Percentiles rank a stretch among this genome's conserved stretches.
phyloP scores from a whole-genome alignment of 2,329 filamentous ascomycete species.

The Fusarium multiceps region DNA sequence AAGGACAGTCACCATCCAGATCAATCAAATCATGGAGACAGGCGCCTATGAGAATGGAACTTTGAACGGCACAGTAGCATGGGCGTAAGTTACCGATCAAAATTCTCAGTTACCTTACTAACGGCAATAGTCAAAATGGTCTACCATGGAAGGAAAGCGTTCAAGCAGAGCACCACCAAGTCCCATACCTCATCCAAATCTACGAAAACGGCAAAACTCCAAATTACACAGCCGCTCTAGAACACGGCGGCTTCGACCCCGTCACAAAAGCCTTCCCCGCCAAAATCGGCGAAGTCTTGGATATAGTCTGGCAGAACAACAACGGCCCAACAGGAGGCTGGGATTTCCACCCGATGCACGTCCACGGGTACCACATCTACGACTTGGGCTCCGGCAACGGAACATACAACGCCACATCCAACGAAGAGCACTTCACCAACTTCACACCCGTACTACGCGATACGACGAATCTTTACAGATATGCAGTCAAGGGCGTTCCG shows the following conservation, averaged over 20 bases:
- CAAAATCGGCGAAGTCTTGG: slow-evolving; percentile 65
- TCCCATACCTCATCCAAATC: slow-evolving; percentile 32
- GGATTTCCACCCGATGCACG: slow-evolving; percentile 28
- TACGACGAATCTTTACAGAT: slow-evolving; percentile 62
- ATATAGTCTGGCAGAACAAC: slow-evolving; percentile 62
- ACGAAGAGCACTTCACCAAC: slow-evolving; percentile 17
- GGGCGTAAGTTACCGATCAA: not conserved
- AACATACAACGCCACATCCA: slow-evolving; percentile 14
- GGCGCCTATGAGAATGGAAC: slow-evolving; percentile 40
- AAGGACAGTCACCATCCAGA: slow-evolving; percentile 59
- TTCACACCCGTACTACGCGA: slow-evolving; percentile 31
- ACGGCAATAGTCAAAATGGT: slow-evolving; percentile 17
- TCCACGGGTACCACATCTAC: slow-evolving; percentile 29
- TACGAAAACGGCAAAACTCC: slow-evolving; percentile 49
- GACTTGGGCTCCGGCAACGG: slow-evolving; percentile 25
- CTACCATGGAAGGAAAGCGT: slow-evolving; percentile 31
- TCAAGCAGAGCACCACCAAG: slow-evolving; percentile 20
- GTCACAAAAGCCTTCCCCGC: slow-evolving; percentile 62
- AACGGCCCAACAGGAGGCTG: slow-evolving; percentile 47
- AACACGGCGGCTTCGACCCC: slow-evolving; percentile 66
- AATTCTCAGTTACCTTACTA: not conserved
- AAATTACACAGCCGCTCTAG: slow-evolving; percentile 61
- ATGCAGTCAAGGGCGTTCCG: slow-evolving; percentile 54
- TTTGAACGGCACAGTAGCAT: slow-evolving; percentile 26
- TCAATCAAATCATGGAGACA: slow-evolving; percentile 54